phyloP scores from a whole-genome alignment of 2,329 filamentous ascomycete species.

The Lachnellula suecica region DNA sequence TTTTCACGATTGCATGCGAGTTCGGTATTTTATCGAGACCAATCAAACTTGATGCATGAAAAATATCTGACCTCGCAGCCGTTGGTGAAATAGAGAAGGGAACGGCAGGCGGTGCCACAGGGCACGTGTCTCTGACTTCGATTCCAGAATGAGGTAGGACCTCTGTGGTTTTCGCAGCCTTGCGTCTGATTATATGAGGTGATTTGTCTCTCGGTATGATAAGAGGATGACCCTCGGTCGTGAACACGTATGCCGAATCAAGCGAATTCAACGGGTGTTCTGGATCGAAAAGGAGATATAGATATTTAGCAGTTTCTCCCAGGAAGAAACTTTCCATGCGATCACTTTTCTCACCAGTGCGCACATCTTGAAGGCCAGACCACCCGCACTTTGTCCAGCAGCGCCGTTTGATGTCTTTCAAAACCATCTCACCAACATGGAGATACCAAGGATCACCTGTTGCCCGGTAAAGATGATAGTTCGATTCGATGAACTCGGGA shows the following conservation, averaged over 20 bases:
- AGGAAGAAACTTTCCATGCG: conserved; percentile 99
- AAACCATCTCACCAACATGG: conserved; percentile 92
- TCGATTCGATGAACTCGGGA: conserved; percentile 96
- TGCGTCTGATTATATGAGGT: conserved; percentile 9
- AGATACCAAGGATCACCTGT: conserved; percentile 96
- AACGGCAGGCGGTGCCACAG: conserved; percentile 54
- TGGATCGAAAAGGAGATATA: conserved; percentile 87
- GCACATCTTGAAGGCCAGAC: conserved; percentile 83
- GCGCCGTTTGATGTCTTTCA: conserved; percentile 81
- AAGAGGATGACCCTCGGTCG: conserved; percentile 91
- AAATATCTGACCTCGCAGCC: conserved; percentile 77
- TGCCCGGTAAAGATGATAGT: conserved; percentile 91
- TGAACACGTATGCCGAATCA: conserved; percentile 89
- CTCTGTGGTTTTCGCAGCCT: conserved; percentile 21
- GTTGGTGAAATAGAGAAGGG: conserved; percentile 76
- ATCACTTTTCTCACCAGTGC: conserved; percentile 82
- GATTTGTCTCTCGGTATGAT: conserved; percentile 64
- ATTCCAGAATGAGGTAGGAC: conserved; percentile 36
- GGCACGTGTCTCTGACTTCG: conserved; percentile 57
- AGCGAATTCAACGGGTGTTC: conserved; percentile 84
- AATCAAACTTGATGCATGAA: conserved; percentile 84
- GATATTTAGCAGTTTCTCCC: conserved; percentile 93
- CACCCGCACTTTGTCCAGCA: conserved; percentile 93
- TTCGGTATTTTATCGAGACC: conserved; percentile 76
- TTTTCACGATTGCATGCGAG: conserved; percentile 45